Evolutionary conservation across 768 basidiomycete species (phyloP).

Genomic region (Termitomyces bulborhizus): DNA sequence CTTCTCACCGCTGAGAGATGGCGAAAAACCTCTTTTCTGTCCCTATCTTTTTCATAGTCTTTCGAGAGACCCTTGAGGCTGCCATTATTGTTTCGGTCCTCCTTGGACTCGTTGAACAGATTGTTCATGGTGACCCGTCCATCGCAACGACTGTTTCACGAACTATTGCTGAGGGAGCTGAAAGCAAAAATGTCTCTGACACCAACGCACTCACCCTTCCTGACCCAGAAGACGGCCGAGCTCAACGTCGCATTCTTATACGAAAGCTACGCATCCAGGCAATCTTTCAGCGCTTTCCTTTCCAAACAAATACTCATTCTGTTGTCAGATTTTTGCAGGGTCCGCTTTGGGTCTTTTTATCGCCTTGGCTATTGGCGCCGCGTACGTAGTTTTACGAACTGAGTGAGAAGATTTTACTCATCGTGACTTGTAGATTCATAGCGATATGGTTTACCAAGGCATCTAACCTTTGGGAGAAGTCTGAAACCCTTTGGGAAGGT

Average conservation of each 20-base stretch:
- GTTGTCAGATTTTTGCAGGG: constrained; percentile 68
- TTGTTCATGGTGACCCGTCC: constrained; percentile 40
- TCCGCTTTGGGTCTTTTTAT: constrained; percentile 68
- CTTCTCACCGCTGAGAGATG: constrained; percentile 37
- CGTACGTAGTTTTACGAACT: constrained; percentile 28
- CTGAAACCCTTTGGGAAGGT: constrained; percentile 95
- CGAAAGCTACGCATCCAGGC: constrained; percentile 70
- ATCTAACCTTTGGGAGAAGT: constrained; percentile 72
- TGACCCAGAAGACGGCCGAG: constrained; percentile 21
- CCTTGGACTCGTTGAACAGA: constrained; percentile 86
- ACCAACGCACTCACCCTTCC: background rate
- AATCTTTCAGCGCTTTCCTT: background rate
- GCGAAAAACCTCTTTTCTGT: constrained; percentile 75
- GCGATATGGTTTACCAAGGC: constrained; percentile 95
- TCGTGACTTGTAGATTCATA: constrained; percentile 49
- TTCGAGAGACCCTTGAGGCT: constrained; percentile 91
- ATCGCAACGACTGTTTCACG: constrained; percentile 11
- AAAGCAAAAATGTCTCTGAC: constrained; percentile 20
- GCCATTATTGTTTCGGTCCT: constrained; percentile 90
- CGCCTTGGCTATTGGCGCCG: constrained; percentile 79
- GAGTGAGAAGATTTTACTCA: background rate
- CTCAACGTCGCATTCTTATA: constrained; percentile 39
- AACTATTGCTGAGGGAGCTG: constrained; percentile 11
- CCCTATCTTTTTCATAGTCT: constrained; percentile 95
- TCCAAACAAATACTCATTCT: background rate